Percentiles rank a stretch among this genome's conserved stretches.
These are phyloP conservation scores for Ophidiomyces ophidiicola DNA, from an alignment of 2,329 filamentous ascomycete genomes.

Conservation along the genomic window DNA sequence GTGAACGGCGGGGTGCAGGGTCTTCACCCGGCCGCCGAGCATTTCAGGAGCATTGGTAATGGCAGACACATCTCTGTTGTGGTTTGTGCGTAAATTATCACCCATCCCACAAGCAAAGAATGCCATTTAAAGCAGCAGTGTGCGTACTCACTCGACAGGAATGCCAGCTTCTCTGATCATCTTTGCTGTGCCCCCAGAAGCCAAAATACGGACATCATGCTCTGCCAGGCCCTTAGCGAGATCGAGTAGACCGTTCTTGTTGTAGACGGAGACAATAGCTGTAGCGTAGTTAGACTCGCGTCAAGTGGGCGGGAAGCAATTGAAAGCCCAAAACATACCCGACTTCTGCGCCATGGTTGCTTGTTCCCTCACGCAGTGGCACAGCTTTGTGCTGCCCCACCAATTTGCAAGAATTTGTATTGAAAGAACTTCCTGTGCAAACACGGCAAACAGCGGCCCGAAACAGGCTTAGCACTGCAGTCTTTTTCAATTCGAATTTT, in stretches of 20 bases:
- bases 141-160: constrained; percentile 77
- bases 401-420: neutral
- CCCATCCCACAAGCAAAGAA: neutral
- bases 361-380: neutral
- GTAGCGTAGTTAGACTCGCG: neutral
- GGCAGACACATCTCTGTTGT: constrained; percentile 74
- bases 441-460: constrained; percentile 1
- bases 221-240: constrained; percentile 80
- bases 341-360: constrained; percentile 29
- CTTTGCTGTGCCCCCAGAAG: constrained; percentile 87
- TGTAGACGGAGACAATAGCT: constrained; percentile 95
- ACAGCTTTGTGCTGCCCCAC: neutral
- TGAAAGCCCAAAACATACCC: constrained; percentile 23
- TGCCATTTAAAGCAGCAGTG: neutral
- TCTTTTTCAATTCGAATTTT: constrained; percentile 13
- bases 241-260: constrained; percentile 93
- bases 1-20: constrained; percentile 85
- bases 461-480: constrained; percentile 3
- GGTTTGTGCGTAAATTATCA: constrained; percentile 1
- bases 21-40: constrained; percentile 86
- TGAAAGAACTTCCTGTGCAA: too few species aligned
- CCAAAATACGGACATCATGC: constrained; percentile 82
- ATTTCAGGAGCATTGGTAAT: constrained; percentile 97
- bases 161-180: constrained; percentile 96
- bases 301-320: neutral